Base-by-base conservation (phyloP, 2,329 filamentous ascomycete species). In the Paecilomyces niveus region DNA sequence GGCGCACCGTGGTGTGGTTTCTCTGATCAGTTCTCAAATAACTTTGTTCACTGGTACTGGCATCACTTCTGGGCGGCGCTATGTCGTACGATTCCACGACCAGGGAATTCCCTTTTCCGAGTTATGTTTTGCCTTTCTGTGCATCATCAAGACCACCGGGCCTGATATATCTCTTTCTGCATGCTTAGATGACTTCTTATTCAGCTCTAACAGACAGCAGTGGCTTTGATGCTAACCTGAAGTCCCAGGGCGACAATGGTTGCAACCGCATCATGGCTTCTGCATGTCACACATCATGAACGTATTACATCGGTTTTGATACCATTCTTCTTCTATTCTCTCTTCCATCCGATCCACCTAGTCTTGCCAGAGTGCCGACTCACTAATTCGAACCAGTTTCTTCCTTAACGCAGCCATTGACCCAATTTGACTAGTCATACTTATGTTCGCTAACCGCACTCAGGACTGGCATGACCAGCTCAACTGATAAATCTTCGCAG, bases 181-280 rank as follows among this genome's bases (percentile, higher is more conserved):
- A 32, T 29, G 22, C 22, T 26, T 26, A 32, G 51, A 32, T 53
- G 51, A 53, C 18, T 31, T 32, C 8, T n/a, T 54, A 31, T 11
- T 9, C 53, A 29, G 18, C 13, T 15, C 53, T 21, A 26, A 31
- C 53, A 29, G 53, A 33, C 10, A 54, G 26, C 29, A 32, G 53
- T 26, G 32, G 53, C 53, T 32, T 54, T 32, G 18, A 21, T 33
- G 26, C 29, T 54, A 29, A 54, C 29, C 32, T 54, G 22, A 56
- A 59, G 61, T 55, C 55, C 45, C 50, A 24, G 53, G 45, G 51
- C 54, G 53, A 62, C 60, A 33, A 33, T 29, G 53, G 33, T 33
- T 33, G 29, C 21, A 31, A 35, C 7, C 39, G 15, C 39, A 45
- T 45, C 39, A 45, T 45, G 39, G 39, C 39, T 45, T 45, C 39